Conservation (phyloP, 257 asterid species). For the Gynochthodes officinalis region DNA sequence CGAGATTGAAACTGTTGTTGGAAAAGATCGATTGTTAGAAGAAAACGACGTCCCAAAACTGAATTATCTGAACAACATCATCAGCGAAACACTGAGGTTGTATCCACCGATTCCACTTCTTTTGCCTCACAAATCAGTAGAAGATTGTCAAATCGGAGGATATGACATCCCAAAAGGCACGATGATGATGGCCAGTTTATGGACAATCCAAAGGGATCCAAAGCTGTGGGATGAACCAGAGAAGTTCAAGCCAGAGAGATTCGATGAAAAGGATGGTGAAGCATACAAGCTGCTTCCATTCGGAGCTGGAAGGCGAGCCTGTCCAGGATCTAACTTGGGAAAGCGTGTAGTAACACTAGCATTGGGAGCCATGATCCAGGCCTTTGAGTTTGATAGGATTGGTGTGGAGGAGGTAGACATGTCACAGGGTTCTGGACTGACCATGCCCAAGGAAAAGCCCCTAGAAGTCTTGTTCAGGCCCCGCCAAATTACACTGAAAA, state of each 20-base stretch:
- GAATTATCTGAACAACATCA: slow-evolving; percentile 8
- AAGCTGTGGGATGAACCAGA: slow-evolving; percentile 5
- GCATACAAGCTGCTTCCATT: slow-evolving; percentile 9
- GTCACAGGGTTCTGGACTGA: slow-evolving; percentile 1
- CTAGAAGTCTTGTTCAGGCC: slow-evolving; percentile 11
- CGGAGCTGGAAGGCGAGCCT: slow-evolving; percentile 5
- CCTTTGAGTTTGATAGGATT: background rate
- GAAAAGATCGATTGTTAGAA: slow-evolving; percentile 6
- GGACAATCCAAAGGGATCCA: slow-evolving; percentile 11
- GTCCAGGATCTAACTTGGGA: background rate
- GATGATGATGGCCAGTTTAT: slow-evolving; percentile 9
- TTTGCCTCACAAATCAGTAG: slow-evolving; percentile 5
- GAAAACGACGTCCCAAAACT: slow-evolving; percentile 12
- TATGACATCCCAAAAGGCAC: slow-evolving; percentile 7
- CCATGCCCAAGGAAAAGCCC: slow-evolving; percentile 8
- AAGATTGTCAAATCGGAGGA: background rate
- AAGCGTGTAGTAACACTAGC: background rate
- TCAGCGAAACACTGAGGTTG: slow-evolving; percentile 10
- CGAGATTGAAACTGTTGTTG: slow-evolving; percentile 1
- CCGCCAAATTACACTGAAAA: background rate
- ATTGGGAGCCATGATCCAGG: slow-evolving; percentile 5
- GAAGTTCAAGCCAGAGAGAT: slow-evolving; percentile 9
- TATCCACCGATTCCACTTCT: slow-evolving; percentile 8
- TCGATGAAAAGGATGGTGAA: slow-evolving; percentile 4
- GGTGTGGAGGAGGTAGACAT: background rate